Evolutionary conservation across 1,284 basidiomycete species (phyloP).

Genomic region (Ceratobasidium sp.): DNA sequence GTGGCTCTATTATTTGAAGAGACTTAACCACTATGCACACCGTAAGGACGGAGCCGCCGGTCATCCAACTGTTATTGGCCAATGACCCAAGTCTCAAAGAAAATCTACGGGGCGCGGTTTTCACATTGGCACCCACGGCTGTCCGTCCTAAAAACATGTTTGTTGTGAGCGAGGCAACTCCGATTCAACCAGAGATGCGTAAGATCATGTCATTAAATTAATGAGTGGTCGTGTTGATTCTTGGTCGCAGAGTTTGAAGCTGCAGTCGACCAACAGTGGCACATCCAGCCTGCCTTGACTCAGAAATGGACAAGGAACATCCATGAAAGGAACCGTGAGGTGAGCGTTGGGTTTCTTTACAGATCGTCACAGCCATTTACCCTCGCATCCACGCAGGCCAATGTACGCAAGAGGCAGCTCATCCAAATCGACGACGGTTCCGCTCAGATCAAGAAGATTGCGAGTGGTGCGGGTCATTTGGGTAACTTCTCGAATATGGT

Average conservation of each 20-base stretch:
- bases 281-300: slow-evolving; percentile 33
- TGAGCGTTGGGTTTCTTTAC: neutral
- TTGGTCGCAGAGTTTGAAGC: slow-evolving; percentile 14
- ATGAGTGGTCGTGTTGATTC: neutral
- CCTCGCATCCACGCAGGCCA: slow-evolving; percentile 7
- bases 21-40: slow-evolving; percentile 31
- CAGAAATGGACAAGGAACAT: slow-evolving; percentile 38
- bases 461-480: slow-evolving; percentile 34
- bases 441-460: slow-evolving; percentile 38
- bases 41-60: slow-evolving; percentile 8
- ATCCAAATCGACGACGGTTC: slow-evolving; percentile 35
- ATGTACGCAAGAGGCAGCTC: slow-evolving; percentile 31
- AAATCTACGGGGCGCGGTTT: slow-evolving; percentile 51
- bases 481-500: slow-evolving; percentile 37
- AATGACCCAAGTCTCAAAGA: slow-evolving; percentile 41
- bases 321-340: slow-evolving; percentile 35
- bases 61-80: slow-evolving; percentile 34
- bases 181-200: slow-evolving; percentile 32
- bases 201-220: neutral
- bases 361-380: neutral
- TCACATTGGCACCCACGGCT: slow-evolving; percentile 67
- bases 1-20: slow-evolving; percentile 65
- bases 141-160: slow-evolving; percentile 47
- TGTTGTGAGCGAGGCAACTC: slow-evolving; percentile 25
- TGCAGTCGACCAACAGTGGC: slow-evolving; percentile 30